Evolutionary conservation across 169 alveolate genomes (phyloP).

Genomic region (Cryptosporidium ubiquitum): DNA sequence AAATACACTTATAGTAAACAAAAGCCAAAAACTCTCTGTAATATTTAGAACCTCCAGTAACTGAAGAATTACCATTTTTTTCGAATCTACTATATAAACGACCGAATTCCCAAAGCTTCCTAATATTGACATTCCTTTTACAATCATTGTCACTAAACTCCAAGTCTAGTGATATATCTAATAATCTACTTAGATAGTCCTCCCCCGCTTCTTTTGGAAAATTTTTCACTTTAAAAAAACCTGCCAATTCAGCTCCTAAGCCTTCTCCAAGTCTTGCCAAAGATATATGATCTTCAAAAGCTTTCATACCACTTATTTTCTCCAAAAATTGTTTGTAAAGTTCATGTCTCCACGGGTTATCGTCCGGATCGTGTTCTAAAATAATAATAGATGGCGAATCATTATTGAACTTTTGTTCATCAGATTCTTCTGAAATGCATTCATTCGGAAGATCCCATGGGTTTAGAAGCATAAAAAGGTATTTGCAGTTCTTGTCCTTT

Average conservation of each 20-base stretch:
- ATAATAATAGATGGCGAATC: neutral
- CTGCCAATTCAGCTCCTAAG: neutral
- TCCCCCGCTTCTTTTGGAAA: neutral
- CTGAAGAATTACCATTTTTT: neutral
- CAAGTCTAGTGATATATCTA: slow-evolving; percentile 3
- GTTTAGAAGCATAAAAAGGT: neutral
- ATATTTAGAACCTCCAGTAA: slow-evolving; percentile 1
- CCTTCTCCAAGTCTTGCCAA: neutral
- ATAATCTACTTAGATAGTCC: neutral
- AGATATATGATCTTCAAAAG: neutral
- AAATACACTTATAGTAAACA: slow-evolving; percentile 38
- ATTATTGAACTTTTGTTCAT: neutral
- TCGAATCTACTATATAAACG: neutral
- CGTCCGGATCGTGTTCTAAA: neutral
- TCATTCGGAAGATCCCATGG: slow-evolving; percentile 33
- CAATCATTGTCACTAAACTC: neutral
- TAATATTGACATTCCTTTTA: neutral
- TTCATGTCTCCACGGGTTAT: neutral
- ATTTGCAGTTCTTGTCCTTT: neutral
- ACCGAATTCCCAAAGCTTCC: slow-evolving; percentile 30
- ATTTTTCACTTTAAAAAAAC: neutral
- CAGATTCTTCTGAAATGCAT: neutral
- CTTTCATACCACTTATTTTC: neutral
- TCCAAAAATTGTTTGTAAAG: neutral
- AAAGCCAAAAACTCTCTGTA: slow-evolving; percentile 22